Conservation (phyloP, 192 early-diverging fungal species). For the Gonapodya prolifera region DNA sequence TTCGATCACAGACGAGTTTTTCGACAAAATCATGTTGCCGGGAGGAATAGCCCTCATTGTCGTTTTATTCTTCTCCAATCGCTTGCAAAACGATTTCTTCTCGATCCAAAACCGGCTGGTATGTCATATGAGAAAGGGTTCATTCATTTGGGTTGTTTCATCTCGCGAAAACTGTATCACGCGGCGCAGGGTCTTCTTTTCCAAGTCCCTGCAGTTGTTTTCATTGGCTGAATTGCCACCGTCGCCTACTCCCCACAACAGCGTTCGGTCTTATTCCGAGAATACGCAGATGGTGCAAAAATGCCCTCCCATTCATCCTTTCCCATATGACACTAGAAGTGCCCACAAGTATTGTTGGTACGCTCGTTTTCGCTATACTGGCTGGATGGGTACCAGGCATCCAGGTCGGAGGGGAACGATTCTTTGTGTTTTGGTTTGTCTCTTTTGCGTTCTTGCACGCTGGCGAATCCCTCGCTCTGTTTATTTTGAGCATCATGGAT, state of each 20-base stretch:
- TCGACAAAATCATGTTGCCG: not conserved
- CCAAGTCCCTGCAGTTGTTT: not conserved
- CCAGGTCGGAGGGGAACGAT: not conserved
- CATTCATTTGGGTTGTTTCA: no score
- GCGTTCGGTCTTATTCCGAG: not conserved
- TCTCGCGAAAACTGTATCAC: no score
- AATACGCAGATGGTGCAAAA: not conserved
- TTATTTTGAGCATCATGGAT: not conserved
- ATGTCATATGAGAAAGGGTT: no score
- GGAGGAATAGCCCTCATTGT: not conserved
- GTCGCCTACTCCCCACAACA: not conserved
- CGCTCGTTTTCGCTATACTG: not conserved
- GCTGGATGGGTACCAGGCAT: not conserved
- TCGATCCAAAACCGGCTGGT: slow-evolving; percentile 1
- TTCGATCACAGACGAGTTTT: not conserved
- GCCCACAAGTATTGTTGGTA: not conserved
- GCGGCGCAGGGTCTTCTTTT: not conserved
- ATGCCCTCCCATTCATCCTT: not conserved
- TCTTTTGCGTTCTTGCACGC: not conserved
- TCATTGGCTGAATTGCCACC: not conserved
- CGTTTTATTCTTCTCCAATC: not conserved
- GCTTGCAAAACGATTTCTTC: not conserved
- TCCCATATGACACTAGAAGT: not conserved
- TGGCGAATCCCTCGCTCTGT: not conserved
- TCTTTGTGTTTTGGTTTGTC: not conserved